These are phyloP conservation scores for Begonia masoniana DNA, from an alignment of 306 rosid species.

Conservation along the genomic window DNA sequence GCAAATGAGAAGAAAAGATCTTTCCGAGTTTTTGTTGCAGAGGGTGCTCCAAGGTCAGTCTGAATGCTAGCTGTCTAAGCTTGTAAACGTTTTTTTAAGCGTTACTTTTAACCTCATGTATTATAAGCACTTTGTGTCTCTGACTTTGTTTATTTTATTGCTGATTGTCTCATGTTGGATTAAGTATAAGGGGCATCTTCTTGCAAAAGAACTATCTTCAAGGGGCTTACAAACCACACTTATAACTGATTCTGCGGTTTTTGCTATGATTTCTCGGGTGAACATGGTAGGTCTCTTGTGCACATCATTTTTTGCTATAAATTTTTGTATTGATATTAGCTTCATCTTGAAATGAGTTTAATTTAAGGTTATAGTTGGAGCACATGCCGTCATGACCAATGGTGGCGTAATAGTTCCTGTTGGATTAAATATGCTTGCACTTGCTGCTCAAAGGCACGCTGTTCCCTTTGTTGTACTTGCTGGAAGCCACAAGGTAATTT, in stretches of 20 bases:
- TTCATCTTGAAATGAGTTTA: background rate
- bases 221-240: slow-evolving; percentile 6
- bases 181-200: slow-evolving; percentile 12
- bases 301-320: background rate
- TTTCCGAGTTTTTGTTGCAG: slow-evolving; percentile 81
- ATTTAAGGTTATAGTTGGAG: slow-evolving; percentile 12
- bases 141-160: no score
- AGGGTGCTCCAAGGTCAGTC: slow-evolving; percentile 97
- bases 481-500: background rate
- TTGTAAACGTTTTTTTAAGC: no score
- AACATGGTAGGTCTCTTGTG: slow-evolving; percentile 3
- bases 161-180: no score
- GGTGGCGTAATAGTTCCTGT: slow-evolving; percentile 11
- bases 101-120: no score
- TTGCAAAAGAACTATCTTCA: slow-evolving; percentile 8
- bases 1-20: slow-evolving; percentile 96
- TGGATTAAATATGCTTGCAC: slow-evolving; percentile 15
- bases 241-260: slow-evolving; percentile 11
- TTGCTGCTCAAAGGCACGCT: slow-evolving; percentile 12
- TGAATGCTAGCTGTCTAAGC: background rate
- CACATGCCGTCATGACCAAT: slow-evolving; percentile 9
- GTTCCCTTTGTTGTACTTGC: slow-evolving; percentile 15
- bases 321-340: background rate
- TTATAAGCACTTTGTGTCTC: no score
- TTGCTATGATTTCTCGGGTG: slow-evolving; percentile 8